Percentiles rank a stretch among this genome's conserved stretches.
Evolutionary conservation across 2,329 filamentous ascomycete species (phyloP).

Genomic region (Fusarium oxysporum): DNA sequence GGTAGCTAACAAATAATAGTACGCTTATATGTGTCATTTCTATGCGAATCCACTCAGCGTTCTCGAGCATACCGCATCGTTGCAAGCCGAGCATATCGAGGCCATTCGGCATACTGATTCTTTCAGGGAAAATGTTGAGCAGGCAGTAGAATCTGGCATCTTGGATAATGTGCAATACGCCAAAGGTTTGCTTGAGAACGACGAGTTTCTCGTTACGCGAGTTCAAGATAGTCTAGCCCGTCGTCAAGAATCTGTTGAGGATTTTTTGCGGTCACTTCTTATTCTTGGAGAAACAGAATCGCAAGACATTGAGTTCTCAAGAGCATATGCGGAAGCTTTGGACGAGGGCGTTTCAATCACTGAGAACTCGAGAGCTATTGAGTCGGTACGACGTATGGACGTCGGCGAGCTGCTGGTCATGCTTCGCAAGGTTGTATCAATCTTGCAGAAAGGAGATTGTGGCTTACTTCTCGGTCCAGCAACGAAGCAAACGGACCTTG

Average conservation of each 20-base stretch:
- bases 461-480: slow-evolving; percentile 51
- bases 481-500: slow-evolving; percentile 48
- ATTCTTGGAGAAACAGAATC: slow-evolving; percentile 56
- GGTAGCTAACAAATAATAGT: slow-evolving; percentile 59
- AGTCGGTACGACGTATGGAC: slow-evolving; percentile 69
- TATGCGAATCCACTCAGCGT: slow-evolving; percentile 81
- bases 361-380: slow-evolving; percentile 65
- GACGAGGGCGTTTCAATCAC: slow-evolving; percentile 65
- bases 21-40: slow-evolving; percentile 88
- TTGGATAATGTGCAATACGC: slow-evolving; percentile 57
- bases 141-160: slow-evolving; percentile 57
- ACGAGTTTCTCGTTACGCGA: slow-evolving; percentile 64
- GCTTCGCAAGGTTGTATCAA: slow-evolving; percentile 43
- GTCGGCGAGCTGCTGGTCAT: slow-evolving; percentile 44
- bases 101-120: slow-evolving; percentile 76
- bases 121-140: slow-evolving; percentile 69
- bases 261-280: slow-evolving; percentile 62
- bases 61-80: slow-evolving; percentile 58
- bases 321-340: slow-evolving; percentile 72
- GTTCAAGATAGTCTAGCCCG: slow-evolving; percentile 50
- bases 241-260: slow-evolving; percentile 53
- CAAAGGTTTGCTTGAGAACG: slow-evolving; percentile 67
- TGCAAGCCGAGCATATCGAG: slow-evolving; percentile 73
- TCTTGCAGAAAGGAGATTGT: slow-evolving; percentile 52
- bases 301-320: slow-evolving; percentile 58